Conservation (phyloP, 768 basidiomycete genomes). For the Multifurca ochricompacta region DNA sequence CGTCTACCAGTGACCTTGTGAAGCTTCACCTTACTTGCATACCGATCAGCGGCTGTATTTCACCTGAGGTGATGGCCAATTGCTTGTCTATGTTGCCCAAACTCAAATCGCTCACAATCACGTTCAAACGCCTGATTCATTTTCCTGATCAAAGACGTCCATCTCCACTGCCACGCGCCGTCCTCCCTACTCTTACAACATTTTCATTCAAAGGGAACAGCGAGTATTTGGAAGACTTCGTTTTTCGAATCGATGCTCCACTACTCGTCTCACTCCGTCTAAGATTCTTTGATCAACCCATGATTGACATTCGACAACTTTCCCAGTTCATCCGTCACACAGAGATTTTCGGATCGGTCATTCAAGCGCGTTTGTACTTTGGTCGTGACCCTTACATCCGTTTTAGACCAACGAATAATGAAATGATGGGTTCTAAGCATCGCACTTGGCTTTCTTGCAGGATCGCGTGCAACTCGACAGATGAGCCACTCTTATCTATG, state of each 20-base stretch:
- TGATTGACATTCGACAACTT: not conserved
- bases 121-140: not conserved
- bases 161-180: not conserved
- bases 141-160: not conserved
- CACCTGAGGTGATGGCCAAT: not conserved
- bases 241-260: not conserved
- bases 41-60: not conserved
- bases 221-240: constrained; percentile 3
- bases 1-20: not conserved
- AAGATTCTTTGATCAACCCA: not conserved
- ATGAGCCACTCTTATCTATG: too few relatives aligned
- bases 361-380: not conserved
- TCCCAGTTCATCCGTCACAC: not conserved
- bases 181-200: not conserved
- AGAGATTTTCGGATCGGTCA: not conserved
- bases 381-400: not conserved
- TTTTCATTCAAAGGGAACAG: not conserved
- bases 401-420: too few relatives aligned
- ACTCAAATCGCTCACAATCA: not conserved
- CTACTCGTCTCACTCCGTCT: not conserved
- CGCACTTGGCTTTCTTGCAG: too few relatives aligned
- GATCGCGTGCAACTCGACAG: too few relatives aligned
- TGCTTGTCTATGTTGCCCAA: not conserved
- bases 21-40: constrained; percentile 1
- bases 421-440: too few relatives aligned